Conservation (phyloP, 2,329 filamentous ascomycete genomes). For the Aspergillus sclerotialis region DNA sequence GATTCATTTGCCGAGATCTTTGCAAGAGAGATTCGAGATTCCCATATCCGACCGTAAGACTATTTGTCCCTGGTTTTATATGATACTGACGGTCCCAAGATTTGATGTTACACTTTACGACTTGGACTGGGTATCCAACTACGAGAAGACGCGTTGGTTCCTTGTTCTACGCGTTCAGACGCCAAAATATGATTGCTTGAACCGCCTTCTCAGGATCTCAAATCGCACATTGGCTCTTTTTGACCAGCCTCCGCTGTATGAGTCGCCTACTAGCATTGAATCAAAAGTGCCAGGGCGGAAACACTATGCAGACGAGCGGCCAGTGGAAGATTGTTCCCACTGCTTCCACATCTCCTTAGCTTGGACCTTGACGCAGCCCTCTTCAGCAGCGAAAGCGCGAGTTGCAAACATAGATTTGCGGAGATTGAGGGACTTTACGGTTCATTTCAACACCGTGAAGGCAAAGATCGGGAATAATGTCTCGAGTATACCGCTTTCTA, state of each 20-base stretch:
- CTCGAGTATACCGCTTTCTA: constrained; percentile 23
- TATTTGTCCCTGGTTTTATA: background rate
- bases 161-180: constrained; percentile 62
- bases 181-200: constrained; percentile 49
- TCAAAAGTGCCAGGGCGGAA: constrained; percentile 1
- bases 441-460: constrained; percentile 59
- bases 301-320: too few species aligned
- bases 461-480: constrained; percentile 69
- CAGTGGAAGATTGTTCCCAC: constrained; percentile 42
- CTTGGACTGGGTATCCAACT: constrained; percentile 61
- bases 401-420: constrained; percentile 17
- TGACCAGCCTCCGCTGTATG: constrained; percentile 66
- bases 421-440: constrained; percentile 35
- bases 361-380: constrained; percentile 62
- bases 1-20: constrained; percentile 59
- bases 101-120: constrained; percentile 41
- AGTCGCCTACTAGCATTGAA: constrained; percentile 2
- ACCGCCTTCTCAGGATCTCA: constrained; percentile 56
- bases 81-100: constrained; percentile 27
- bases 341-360: constrained; percentile 86
- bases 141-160: constrained; percentile 68
- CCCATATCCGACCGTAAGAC: constrained; percentile 40
- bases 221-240: constrained; percentile 57
- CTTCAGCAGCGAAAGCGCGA: constrained; percentile 32
- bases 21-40: constrained; percentile 34